Conservation (phyloP, 2,329 filamentous ascomycete genomes). For the Trichoderma polysporum region DNA sequence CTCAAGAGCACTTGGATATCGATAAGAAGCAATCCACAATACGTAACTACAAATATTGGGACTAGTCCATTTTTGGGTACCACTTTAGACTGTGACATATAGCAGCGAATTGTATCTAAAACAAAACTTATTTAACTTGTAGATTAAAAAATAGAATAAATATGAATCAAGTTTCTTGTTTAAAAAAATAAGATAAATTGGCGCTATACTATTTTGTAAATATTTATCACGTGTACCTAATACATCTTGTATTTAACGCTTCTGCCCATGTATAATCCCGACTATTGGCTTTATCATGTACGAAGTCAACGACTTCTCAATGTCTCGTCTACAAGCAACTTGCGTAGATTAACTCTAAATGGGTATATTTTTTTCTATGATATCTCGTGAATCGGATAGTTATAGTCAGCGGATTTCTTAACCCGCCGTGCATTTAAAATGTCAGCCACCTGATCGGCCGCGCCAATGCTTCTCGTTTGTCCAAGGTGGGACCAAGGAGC, state of each 20-base stretch:
- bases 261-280: neutral
- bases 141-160: too few species aligned
- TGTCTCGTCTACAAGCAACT: neutral
- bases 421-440: conserved; percentile 54
- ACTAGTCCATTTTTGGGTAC: neutral
- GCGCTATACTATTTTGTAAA: too few species aligned
- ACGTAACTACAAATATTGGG: neutral
- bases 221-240: too few species aligned
- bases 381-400: conserved; percentile 16
- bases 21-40: neutral
- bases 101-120: too few species aligned
- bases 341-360: neutral
- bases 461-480: conserved; percentile 50
- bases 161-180: too few species aligned
- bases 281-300: neutral
- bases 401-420: conserved; percentile 29
- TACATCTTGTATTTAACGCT: neutral
- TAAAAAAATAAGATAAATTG: too few species aligned
- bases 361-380: conserved; percentile 11
- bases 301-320: neutral
- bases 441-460: conserved; percentile 57
- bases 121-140: too few species aligned
- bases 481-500: conserved; percentile 57
- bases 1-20: neutral
- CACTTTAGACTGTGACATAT: neutral